A percentile compares a stretch with the other conserved stretches of the same genome.
Evolutionary conservation across 78 protist species (phyloP).

Genomic region (Dictyostelium firmibasis): DNA sequence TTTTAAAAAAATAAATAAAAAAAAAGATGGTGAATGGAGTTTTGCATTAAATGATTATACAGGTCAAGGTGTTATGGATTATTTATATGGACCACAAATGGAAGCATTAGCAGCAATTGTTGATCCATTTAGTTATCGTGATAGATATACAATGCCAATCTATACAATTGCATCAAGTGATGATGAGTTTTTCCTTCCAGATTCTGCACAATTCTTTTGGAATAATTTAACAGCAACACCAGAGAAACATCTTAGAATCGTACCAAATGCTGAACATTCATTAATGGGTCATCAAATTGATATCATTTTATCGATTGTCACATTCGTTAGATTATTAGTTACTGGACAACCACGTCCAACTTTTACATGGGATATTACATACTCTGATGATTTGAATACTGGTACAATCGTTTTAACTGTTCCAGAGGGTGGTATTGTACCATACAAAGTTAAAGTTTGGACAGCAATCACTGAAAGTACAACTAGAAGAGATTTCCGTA

Average conservation of each 20-base stretch:
- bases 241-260: constrained; percentile 59
- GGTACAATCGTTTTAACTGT: constrained; percentile 51
- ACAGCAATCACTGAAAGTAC: constrained; percentile 21
- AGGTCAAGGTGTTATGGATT: constrained; percentile 38
- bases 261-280: constrained; percentile 86
- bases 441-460: constrained; percentile 37
- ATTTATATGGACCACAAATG: constrained; percentile 49
- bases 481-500: constrained; percentile 71
- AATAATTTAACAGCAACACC: constrained; percentile 16
- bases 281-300: constrained; percentile 71
- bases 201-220: constrained; percentile 46
- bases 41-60: constrained; percentile 79
- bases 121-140: constrained; percentile 72
- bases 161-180: constrained; percentile 50
- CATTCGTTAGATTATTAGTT: neutral
- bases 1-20: neutral
- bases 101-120: constrained; percentile 35
- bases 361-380: constrained; percentile 13
- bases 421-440: constrained; percentile 1
- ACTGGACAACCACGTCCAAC: constrained; percentile 40
- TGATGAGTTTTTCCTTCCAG: constrained; percentile 83
- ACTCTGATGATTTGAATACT: neutral
- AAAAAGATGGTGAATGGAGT: constrained; percentile 44
- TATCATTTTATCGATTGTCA: constrained; percentile 53
- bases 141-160: constrained; percentile 71